Base-by-base conservation (phyloP, 495 filamentous ascomycete species). In the Aspergillus campestris region DNA sequence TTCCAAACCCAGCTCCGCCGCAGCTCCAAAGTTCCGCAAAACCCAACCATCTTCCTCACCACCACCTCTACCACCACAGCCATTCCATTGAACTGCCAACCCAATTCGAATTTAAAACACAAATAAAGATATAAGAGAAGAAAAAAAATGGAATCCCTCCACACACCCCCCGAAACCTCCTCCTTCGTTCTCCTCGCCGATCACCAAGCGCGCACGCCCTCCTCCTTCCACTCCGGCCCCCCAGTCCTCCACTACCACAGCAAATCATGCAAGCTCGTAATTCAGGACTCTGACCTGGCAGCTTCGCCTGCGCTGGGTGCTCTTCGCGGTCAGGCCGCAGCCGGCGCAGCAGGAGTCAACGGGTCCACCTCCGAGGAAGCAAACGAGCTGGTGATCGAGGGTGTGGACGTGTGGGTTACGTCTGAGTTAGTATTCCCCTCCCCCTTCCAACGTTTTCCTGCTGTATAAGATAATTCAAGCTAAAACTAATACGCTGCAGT, bases 181-280 rank as follows among this genome's bases (percentile, higher is more conserved):
- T 70, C 70, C 55, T 96, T 88, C 71, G 84, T 79, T 24, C 73
- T 81, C 8, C 76, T 98, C 36, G 69, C 76, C 12, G 81, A 84
- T 44, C 87, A 95, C 65, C 87, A 94, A 60, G 80, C 83, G 27
- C 81, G 82, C 48, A 98, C 92, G 7, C 92, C 92, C 0, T 62
- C 70, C 40, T 89, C 83, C 28, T 98, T 97, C 75, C 83, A 81
- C 64, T 74, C 75, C 56, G 83, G 79, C 8, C 85, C 83, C 44
- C 80, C 90, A 9, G 75, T 98, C 30, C 79, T 97, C 0, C 75
- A 96, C 70, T 83, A 82, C 65, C 84, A 83, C 56, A 74, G 70
- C 50, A 58, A 76, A 38, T 69, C 71, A 53, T 77, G 82, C 57
- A 83, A 81, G 38, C 74, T 89, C 31, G 52, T 64, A 48, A 70